A percentile compares a stretch with the other conserved stretches of the same genome.
phyloP scores from a whole-genome alignment of 257 asterid species.

The Solanum corneliomulleri region DNA sequence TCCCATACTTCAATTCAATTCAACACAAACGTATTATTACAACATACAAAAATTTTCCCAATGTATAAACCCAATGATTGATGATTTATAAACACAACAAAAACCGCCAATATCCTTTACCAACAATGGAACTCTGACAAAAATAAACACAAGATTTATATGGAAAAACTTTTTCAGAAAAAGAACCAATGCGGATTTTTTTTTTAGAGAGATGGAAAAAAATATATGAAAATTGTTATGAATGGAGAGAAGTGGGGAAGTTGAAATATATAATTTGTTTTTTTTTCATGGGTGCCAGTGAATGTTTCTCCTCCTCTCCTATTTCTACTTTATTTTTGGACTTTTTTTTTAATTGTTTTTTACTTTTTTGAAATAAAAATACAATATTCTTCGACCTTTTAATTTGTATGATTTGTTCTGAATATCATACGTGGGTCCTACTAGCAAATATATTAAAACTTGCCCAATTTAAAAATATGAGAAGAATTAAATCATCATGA shows the following conservation, averaged over 20 bases:
- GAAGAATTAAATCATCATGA: neutral
- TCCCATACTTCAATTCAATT: slow-evolving; percentile 28
- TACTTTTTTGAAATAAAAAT: neutral
- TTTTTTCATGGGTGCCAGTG: neutral
- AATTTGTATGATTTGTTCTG: neutral
- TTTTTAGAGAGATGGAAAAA: neutral
- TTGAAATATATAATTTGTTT: neutral
- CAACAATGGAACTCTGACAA: neutral
- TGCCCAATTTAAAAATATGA: neutral
- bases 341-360: neutral
- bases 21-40: neutral
- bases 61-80: neutral
- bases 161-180: neutral
- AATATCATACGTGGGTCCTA: neutral
- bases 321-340: neutral
- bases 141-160: neutral
- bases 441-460: neutral
- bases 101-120: neutral
- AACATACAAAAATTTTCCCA: neutral
- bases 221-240: neutral
- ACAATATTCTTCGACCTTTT: neutral
- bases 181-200: neutral
- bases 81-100: neutral
- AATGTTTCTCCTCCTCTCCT: neutral
- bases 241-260: neutral